Evolutionary conservation across 2,329 filamentous ascomycete genomes (phyloP).

Genomic region (Pseudogymnoascus destructans): DNA sequence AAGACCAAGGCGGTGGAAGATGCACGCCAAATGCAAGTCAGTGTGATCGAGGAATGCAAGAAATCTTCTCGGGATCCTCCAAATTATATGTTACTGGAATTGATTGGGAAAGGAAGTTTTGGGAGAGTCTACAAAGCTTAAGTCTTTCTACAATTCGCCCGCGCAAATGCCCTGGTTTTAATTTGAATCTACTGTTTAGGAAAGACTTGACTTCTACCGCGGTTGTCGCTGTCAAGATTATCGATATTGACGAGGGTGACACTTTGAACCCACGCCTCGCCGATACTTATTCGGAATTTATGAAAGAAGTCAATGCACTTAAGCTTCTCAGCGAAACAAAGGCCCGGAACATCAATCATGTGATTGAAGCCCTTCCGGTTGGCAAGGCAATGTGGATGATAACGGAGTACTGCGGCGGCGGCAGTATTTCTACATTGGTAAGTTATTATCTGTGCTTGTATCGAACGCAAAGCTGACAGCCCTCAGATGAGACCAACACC

Average conservation of each 20-base stretch:
- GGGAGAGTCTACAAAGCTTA: slow-evolving; percentile 58
- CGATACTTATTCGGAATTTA: slow-evolving; percentile 55
- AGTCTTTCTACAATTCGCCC: slow-evolving; percentile 10
- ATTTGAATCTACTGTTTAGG: slow-evolving; percentile 15
- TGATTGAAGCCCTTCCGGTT: slow-evolving; percentile 66
- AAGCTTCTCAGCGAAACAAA: slow-evolving; percentile 60
- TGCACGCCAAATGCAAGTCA: slow-evolving; percentile 55
- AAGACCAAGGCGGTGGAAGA: slow-evolving; percentile 53
- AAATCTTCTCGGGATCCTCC: slow-evolving; percentile 48
- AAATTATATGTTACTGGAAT: slow-evolving; percentile 53
- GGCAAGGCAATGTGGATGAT: slow-evolving; percentile 79
- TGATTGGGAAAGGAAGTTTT: slow-evolving; percentile 64
- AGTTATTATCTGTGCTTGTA: slow-evolving; percentile 34
- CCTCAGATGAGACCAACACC: slow-evolving; percentile 50
- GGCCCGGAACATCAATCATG: slow-evolving; percentile 67
- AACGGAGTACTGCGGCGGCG: slow-evolving; percentile 74
- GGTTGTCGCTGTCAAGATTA: slow-evolving; percentile 66
- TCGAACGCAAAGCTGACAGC: slow-evolving; percentile 16
- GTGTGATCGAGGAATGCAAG: slow-evolving; percentile 48
- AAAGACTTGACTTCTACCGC: slow-evolving; percentile 27
- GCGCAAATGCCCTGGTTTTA: slow-evolving; percentile 11
- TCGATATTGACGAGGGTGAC: slow-evolving; percentile 70
- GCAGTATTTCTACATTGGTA: slow-evolving; percentile 60
- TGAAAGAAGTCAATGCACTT: slow-evolving; percentile 56
- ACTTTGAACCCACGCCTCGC: slow-evolving; percentile 49